phyloP scores from a whole-genome alignment of 768 basidiomycete genomes.

The Hirschioporus abietinus region DNA sequence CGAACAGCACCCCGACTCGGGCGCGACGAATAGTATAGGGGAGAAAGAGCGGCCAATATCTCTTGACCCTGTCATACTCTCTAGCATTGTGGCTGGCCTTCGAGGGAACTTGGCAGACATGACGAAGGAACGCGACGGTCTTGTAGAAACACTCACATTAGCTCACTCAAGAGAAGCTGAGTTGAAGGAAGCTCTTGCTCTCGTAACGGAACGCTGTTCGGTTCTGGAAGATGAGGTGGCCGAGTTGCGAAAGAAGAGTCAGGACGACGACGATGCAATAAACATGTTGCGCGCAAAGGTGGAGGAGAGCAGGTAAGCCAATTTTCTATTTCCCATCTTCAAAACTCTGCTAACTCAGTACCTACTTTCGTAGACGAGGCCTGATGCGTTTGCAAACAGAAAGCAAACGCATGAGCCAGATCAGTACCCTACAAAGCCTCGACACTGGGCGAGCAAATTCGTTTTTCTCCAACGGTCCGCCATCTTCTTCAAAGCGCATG shows the following conservation, averaged over 20 bases:
- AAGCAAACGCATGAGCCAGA: constrained; percentile 55
- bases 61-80: constrained; percentile 70
- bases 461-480: constrained; percentile 34
- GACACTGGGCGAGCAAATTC: constrained; percentile 51
- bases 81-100: constrained; percentile 70
- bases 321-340: constrained; percentile 7
- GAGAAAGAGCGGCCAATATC: constrained; percentile 37
- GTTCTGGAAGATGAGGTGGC: constrained; percentile 19
- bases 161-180: constrained; percentile 52
- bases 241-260: constrained; percentile 25
- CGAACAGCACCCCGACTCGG: constrained; percentile 33
- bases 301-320: constrained; percentile 73
- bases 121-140: constrained; percentile 67
- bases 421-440: constrained; percentile 35
- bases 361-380: constrained; percentile 49
- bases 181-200: constrained; percentile 43
- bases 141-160: constrained; percentile 46
- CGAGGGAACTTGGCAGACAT: constrained; percentile 58
- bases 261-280: constrained; percentile 77
- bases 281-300: constrained; percentile 73
- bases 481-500: constrained; percentile 55
- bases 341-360: constrained; percentile 12
- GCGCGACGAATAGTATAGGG: constrained; percentile 15
- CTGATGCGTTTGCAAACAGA: constrained; percentile 85
- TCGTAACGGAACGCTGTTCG: constrained; percentile 26